Evolutionary conservation across 2,329 filamentous ascomycete species (phyloP).

Genomic region (Ascochyta clinopodiicola): DNA sequence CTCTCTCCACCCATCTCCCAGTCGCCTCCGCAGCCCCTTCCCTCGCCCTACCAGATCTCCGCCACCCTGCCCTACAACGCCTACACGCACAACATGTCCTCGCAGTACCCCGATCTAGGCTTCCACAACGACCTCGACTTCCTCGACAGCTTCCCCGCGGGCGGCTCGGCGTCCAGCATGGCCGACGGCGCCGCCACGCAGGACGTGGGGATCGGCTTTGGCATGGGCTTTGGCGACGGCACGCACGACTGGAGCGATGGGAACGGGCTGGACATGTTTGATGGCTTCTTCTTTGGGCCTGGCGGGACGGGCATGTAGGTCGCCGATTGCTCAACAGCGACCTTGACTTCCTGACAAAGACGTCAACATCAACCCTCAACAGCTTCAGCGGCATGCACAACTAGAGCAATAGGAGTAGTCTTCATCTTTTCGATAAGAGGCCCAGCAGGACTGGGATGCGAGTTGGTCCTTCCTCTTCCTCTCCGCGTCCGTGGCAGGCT

Average conservation of each 20-base stretch:
- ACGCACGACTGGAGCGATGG: slow-evolving; percentile 65
- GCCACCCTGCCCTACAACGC: slow-evolving; percentile 40
- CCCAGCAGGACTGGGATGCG: too few relatives aligned
- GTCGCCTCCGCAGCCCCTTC: slow-evolving; percentile 16
- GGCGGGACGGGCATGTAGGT: slow-evolving; percentile 29
- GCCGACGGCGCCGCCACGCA: slow-evolving; percentile 59
- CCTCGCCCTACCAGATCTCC: slow-evolving; percentile 39
- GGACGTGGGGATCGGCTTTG: slow-evolving; percentile 69
- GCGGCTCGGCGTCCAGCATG: slow-evolving; percentile 21
- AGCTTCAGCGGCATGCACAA: too few relatives aligned
- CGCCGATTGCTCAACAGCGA: too few relatives aligned
- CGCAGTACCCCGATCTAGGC: slow-evolving; percentile 41
- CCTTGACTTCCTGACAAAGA: too few relatives aligned
- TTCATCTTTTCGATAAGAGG: too few relatives aligned
- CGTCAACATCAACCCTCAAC: too few relatives aligned
- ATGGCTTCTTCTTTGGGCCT: slow-evolving; percentile 61
- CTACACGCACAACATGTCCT: slow-evolving; percentile 38
- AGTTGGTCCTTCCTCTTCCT: too few relatives aligned
- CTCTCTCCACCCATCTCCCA: slow-evolving; percentile 32
- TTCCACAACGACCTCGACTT: slow-evolving; percentile 61
- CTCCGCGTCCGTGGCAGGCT: too few relatives aligned
- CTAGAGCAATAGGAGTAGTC: too few relatives aligned
- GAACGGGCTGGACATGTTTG: slow-evolving; percentile 61
- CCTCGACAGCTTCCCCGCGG: slow-evolving; percentile 57
- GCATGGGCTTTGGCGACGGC: slow-evolving; percentile 50